phyloP scores from a whole-genome alignment of 306 rosid species.

The Adenanthera pavonina region DNA sequence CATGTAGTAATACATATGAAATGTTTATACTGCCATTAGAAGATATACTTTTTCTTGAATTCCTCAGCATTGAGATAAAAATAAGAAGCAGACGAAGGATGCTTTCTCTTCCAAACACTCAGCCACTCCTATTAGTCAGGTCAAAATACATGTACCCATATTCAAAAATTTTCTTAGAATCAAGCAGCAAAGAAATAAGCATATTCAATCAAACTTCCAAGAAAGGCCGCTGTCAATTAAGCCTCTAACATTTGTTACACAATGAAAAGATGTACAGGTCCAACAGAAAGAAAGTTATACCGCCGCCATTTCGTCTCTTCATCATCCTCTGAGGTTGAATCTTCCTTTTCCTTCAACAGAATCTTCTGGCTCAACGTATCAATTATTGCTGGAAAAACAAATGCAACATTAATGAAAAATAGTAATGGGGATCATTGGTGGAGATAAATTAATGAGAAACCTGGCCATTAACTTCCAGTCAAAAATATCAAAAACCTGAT shows the following conservation, averaged over 20 bases:
- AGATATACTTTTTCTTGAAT: constrained; percentile 20
- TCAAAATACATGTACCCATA: constrained; percentile 5
- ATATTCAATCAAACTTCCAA: constrained; percentile 6
- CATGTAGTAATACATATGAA: constrained; percentile 9
- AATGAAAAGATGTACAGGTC: constrained; percentile 19
- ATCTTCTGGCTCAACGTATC: constrained; percentile 65
- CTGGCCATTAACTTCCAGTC: neutral
- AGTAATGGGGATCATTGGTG: constrained; percentile 1
- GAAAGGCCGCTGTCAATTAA: constrained; percentile 7
- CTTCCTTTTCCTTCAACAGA: constrained; percentile 44
- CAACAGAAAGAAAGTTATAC: constrained; percentile 52
- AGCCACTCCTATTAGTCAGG: constrained; percentile 15
- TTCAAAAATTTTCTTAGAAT: constrained; percentile 16
- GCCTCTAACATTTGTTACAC: constrained; percentile 26
- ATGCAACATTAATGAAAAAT: constrained; percentile 13
- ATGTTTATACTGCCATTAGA: constrained; percentile 4
- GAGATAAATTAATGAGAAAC: constrained; percentile 32
- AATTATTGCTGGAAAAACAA: constrained; percentile 70
- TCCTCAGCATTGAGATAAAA: neutral
- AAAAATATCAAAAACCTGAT: constrained; percentile 65
- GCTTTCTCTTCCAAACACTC: constrained; percentile 30
- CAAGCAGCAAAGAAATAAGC: constrained; percentile 9
- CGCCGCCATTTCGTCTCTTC: constrained; percentile 93
- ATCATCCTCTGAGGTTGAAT: constrained; percentile 57
- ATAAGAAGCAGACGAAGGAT: constrained; percentile 5